A percentile compares a stretch with the other conserved stretches of the same genome.
Conservation (phyloP, 1,139 yeast species). For the Hyphopichia buzzinii region DNA sequence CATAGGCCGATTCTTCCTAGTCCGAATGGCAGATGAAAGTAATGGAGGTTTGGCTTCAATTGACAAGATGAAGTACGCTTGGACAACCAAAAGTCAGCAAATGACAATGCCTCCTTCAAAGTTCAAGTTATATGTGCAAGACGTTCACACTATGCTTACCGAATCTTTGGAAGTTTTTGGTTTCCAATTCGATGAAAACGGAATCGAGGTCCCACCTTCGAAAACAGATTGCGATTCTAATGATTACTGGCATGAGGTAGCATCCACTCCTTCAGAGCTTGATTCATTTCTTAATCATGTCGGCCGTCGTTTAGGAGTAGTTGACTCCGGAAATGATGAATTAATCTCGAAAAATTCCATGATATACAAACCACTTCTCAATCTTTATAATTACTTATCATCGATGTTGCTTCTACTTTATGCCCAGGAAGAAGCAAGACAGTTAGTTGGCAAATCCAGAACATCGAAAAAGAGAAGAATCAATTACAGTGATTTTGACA, state of each 20-base stretch:
- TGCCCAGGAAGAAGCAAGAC: constrained; percentile 3
- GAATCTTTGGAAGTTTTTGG: constrained; percentile 30
- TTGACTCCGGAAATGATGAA: constrained; percentile 5
- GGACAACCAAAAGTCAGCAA: constrained; percentile 17
- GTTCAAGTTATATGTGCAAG: constrained; percentile 53
- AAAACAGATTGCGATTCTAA: constrained; percentile 6
- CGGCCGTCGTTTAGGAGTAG: constrained; percentile 19
- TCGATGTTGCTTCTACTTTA: neutral
- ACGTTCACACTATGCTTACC: constrained; percentile 36
- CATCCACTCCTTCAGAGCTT: constrained; percentile 32
- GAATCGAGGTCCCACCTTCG: constrained; percentile 20
- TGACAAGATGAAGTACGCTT: constrained; percentile 28
- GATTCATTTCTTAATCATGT: constrained; percentile 29
- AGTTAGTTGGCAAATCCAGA: neutral
- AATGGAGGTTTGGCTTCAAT: constrained; percentile 42
- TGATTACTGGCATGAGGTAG: constrained; percentile 46
- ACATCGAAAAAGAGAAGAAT: constrained; percentile 4
- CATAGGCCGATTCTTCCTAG: constrained; percentile 46
- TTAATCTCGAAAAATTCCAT: constrained; percentile 20
- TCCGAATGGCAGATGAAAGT: constrained; percentile 37
- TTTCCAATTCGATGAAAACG: constrained; percentile 33
- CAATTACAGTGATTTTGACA: constrained; percentile 11
- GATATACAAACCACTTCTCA: constrained; percentile 23
- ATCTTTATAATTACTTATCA: constrained; percentile 3
- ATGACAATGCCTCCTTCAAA: constrained; percentile 27